Percentiles rank a stretch among this genome's conserved stretches.
Evolutionary conservation across 1,139 yeast species (phyloP).

Genomic region (Yamadazyma triangularis): DNA sequence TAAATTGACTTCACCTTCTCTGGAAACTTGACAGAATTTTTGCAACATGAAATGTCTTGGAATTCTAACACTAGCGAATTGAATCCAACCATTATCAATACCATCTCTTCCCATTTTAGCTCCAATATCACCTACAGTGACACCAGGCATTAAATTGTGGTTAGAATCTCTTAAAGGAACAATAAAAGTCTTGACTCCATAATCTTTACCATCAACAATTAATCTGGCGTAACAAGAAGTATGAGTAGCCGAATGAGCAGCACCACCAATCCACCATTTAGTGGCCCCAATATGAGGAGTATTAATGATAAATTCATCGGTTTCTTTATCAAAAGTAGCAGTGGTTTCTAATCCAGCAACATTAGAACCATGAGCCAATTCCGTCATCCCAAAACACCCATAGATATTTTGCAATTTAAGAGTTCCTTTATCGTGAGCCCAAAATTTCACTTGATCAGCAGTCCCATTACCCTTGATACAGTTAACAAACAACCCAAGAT

Average conservation of each 20-base stretch:
- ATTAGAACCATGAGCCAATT: slow-evolving; percentile 89
- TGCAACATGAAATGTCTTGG: slow-evolving; percentile 83
- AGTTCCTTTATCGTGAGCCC: slow-evolving; percentile 76
- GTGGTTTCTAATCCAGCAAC: slow-evolving; percentile 93
- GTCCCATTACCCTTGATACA: slow-evolving; percentile 51
- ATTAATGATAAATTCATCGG: slow-evolving; percentile 67
- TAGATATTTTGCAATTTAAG: slow-evolving; percentile 59
- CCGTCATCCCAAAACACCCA: slow-evolving; percentile 95
- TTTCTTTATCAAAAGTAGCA: slow-evolving; percentile 66
- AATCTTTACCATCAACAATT: slow-evolving; percentile 75
- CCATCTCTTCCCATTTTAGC: slow-evolving; percentile 91
- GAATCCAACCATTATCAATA: slow-evolving; percentile 93
- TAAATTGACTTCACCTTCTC: slow-evolving; percentile 62
- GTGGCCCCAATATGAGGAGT: slow-evolving; percentile 92
- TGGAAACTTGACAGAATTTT: slow-evolving; percentile 70
- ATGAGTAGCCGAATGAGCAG: slow-evolving; percentile 91
- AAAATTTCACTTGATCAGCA: slow-evolving; percentile 54
- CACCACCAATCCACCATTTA: slow-evolving; percentile 99
- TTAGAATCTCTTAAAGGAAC: slow-evolving; percentile 79
- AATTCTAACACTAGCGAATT: slow-evolving; percentile 73
- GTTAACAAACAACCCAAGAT: slow-evolving; percentile 45
- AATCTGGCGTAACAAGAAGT: slow-evolving; percentile 77
- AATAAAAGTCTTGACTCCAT: slow-evolving; percentile 87
- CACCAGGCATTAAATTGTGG: slow-evolving; percentile 72
- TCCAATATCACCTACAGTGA: slow-evolving; percentile 87